Evolutionary conservation across 148 eudicot genomes (phyloP).

Genomic region (Hydrangea macrophylla): DNA sequence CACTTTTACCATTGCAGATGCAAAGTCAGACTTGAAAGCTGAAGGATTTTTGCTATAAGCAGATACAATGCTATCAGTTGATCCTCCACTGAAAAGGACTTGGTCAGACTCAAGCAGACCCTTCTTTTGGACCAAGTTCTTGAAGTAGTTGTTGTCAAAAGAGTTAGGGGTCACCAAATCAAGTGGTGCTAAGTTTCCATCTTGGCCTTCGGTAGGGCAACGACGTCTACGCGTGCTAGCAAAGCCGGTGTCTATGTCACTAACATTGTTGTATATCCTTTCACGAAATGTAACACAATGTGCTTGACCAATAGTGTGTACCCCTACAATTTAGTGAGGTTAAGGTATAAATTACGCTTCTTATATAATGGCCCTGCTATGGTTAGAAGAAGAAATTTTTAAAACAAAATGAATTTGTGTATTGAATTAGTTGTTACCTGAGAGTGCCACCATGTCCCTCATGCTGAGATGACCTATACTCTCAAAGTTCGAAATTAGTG

Average conservation of each 20-base stretch:
- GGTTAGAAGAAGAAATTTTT: too few species aligned
- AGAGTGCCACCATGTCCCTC: too few species aligned
- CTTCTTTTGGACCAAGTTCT: conserved; percentile 8
- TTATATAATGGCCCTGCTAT: too few species aligned
- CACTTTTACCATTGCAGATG: conserved; percentile 5
- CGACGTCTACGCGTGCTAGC: background rate
- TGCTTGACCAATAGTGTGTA: conserved; percentile 12
- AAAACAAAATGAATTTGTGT: too few species aligned
- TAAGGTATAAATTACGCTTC: too few species aligned
- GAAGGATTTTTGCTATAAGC: conserved; percentile 6
- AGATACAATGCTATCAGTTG: too few species aligned
- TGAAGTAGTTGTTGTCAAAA: too few species aligned
- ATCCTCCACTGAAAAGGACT: too few species aligned
- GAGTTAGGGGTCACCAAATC: too few species aligned
- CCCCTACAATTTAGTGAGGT: conserved; percentile 1
- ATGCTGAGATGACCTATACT: too few species aligned
- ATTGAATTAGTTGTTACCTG: too few species aligned
- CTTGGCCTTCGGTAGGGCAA: conserved; percentile 4
- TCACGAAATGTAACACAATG: conserved; percentile 9
- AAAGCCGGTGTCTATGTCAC: conserved; percentile 2
- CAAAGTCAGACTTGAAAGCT: conserved; percentile 7
- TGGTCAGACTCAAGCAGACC: conserved; percentile 6
- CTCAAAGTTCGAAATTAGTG: too few species aligned
- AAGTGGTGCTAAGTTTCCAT: conserved; percentile 1
- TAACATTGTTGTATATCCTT: conserved; percentile 6